Base-by-base conservation (phyloP, 2,329 filamentous ascomycete species). In the Fusarium protoensiforme region DNA sequence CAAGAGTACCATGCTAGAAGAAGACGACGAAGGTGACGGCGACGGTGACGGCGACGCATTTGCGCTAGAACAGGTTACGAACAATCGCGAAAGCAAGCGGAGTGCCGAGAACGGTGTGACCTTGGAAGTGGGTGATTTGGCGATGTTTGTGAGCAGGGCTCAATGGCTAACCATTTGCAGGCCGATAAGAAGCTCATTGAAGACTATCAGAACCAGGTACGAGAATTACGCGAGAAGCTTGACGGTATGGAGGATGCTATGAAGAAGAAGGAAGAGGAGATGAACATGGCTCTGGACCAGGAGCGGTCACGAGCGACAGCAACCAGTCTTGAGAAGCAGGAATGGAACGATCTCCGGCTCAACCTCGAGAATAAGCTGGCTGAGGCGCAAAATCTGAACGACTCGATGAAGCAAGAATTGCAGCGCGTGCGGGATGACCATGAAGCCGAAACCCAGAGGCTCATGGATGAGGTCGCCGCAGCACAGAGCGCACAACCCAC, bases 1-100 rank as follows among this genome's bases (percentile, higher is more conserved):
- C 80, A 99, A 98, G 84, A 97, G 96, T 78, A 98, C 94, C 1
- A 95, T 98, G 92, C 91, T 98, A 2, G 96, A 99, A 81, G 96
- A 98, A 80, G 95, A 97, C 74, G 95, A 97, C 75, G 94, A 94
- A 72, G 87, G 87, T 58, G 95, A 97, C 74, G 95, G 97, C 75
- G 94, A 94, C 74, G 95, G 97, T 75, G 94, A 94, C 72, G 87
- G 87, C 59, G 88, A 78, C 54, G 87, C 89, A 3, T 93, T 93
- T 80, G 89, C 88, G 18, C 63, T 78, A 31, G 79, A 80, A 24
- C 72, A 76, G 33, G 72, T 68, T 38, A 77, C 76, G 27, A 83
- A 74, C 66, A 75, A 77, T 22, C 68, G 75, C 24, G 78, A 76
- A 22, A 78, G 76, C 65, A 79, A 83, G 54, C 77, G 78, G 39